Conservation (phyloP, 306 rosid species). For the Ziziphus jujuba region DNA sequence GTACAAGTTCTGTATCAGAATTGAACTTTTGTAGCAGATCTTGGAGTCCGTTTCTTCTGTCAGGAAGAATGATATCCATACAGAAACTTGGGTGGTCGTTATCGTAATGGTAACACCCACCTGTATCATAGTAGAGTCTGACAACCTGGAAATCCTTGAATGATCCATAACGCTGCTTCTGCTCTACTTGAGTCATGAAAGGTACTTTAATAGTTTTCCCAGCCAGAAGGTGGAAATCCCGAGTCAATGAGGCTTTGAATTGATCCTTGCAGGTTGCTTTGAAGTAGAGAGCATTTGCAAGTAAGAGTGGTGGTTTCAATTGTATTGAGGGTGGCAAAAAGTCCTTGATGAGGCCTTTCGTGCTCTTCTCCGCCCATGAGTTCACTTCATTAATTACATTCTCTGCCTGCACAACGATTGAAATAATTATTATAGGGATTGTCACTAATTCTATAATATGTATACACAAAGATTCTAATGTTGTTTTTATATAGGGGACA, state of each 20-base stretch:
- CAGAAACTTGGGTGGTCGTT: not conserved
- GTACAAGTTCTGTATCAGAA: not conserved
- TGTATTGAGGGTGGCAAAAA: not conserved
- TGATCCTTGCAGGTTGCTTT: slow-evolving; percentile 20
- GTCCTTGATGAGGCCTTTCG: slow-evolving; percentile 9
- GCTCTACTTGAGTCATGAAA: slow-evolving; percentile 1
- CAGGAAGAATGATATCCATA: slow-evolving; percentile 27
- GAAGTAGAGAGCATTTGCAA: slow-evolving; percentile 30
- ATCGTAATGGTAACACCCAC: not conserved
- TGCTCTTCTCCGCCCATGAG: slow-evolving; percentile 2
- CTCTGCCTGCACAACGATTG: not conserved
- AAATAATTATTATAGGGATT: no score
- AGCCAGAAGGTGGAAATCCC: slow-evolving; percentile 20
- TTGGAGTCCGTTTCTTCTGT: slow-evolving; percentile 12
- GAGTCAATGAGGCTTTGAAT: not conserved
- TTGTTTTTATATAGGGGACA: no score
- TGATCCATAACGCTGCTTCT: not conserved
- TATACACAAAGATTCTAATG: no score
- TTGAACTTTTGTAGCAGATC: not conserved
- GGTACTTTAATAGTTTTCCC: slow-evolving; percentile 16
- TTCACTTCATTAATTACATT: not conserved
- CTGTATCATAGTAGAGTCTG: not conserved
- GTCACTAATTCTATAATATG: no score
- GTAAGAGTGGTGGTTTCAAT: not conserved
- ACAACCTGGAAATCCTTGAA: slow-evolving; percentile 17